Conservation (phyloP, 2,329 filamentous ascomycete genomes). For the Beauveria medogensis region DNA sequence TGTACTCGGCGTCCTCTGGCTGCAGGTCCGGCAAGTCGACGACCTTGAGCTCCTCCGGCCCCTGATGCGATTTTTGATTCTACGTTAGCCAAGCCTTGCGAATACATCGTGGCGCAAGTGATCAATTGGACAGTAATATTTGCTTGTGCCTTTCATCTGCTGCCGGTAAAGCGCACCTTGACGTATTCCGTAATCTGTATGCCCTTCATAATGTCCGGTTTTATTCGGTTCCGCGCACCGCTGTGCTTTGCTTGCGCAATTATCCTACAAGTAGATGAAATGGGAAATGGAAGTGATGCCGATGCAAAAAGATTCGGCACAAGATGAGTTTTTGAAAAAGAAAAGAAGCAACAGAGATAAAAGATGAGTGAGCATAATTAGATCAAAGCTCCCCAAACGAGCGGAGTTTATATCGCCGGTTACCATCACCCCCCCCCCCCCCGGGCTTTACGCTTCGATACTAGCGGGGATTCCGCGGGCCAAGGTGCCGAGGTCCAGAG, state of each 20-base stretch:
- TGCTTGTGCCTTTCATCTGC: no score
- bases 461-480: background rate
- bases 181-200: constrained; percentile 69
- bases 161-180: constrained; percentile 41
- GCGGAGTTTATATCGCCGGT: background rate
- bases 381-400: background rate
- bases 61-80: constrained; percentile 36
- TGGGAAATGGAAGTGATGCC: background rate
- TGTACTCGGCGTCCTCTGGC: constrained; percentile 67
- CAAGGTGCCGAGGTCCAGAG: constrained; percentile 1
- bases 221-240: background rate
- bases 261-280: background rate
- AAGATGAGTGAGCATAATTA: background rate
- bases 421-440: background rate
- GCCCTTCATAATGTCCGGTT: constrained; percentile 54
- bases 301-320: background rate
- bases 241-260: background rate
- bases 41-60: constrained; percentile 70
- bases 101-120: background rate
- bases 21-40: constrained; percentile 65
- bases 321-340: background rate
- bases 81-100: background rate
- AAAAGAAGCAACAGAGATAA: background rate
- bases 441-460: background rate
- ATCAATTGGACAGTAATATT: background rate